Percentiles rank a stretch among this genome's conserved stretches.
phyloP scores from a whole-genome alignment of 1,284 basidiomycete genomes.

The Pseudozyma sp. region DNA sequence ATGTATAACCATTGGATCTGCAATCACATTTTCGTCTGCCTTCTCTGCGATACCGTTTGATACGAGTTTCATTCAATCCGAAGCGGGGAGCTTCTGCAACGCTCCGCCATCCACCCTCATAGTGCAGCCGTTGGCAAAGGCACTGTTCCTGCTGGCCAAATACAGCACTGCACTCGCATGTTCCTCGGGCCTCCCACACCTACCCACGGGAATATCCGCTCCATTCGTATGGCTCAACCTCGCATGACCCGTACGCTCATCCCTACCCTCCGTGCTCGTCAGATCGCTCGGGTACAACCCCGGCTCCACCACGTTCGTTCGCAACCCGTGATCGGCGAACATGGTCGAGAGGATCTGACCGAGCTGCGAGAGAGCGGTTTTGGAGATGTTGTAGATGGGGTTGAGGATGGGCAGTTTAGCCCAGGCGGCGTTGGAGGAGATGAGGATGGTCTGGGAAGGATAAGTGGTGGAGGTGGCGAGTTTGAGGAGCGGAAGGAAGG shows the following conservation, averaged over 20 bases:
- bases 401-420: conserved; percentile 52
- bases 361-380: conserved; percentile 43
- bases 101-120: conserved; percentile 50
- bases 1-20: neutral
- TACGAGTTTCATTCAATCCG: conserved; percentile 12
- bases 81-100: conserved; percentile 44
- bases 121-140: conserved; percentile 46
- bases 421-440: conserved; percentile 49
- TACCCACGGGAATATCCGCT: conserved; percentile 46
- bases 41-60: neutral
- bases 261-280: conserved; percentile 24
- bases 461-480: conserved; percentile 9
- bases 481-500: conserved; percentile 45
- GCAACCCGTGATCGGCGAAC: conserved; percentile 28
- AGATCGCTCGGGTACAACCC: conserved; percentile 47
- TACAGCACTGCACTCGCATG: conserved; percentile 43
- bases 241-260: conserved; percentile 22
- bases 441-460: conserved; percentile 39
- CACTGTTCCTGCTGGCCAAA: conserved; percentile 14
- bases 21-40: neutral
- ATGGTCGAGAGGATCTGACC: conserved; percentile 45
- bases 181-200: conserved; percentile 42
- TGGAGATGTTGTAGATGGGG: conserved; percentile 53
- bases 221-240: conserved; percentile 48
- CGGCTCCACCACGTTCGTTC: conserved; percentile 46